Evolutionary conservation across 352 stramenopile species (phyloP).

Genomic region (Vaucheria bursata): DNA sequence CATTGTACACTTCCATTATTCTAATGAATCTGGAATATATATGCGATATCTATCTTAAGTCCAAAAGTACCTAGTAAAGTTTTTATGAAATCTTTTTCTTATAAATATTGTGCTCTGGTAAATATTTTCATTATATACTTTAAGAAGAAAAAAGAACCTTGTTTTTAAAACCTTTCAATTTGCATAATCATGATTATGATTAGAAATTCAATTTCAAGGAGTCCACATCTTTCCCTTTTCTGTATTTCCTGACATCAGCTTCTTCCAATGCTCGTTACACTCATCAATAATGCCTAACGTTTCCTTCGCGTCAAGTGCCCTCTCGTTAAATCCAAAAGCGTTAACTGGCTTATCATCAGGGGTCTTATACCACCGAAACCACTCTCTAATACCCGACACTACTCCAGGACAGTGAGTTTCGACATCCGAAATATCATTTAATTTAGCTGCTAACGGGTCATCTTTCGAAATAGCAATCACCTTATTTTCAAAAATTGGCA

Average conservation of each 20-base stretch:
- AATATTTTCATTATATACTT: too few species aligned
- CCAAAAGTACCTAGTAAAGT: too few species aligned
- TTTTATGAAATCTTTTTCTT: too few species aligned
- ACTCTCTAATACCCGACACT: conserved; percentile 67
- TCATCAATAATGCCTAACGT: conserved; percentile 67
- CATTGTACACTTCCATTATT: too few species aligned
- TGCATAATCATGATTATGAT: too few species aligned
- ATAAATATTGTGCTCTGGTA: too few species aligned
- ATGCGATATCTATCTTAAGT: too few species aligned
- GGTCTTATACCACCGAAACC: conserved; percentile 95
- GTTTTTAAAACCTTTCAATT: too few species aligned
- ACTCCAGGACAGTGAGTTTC: conserved; percentile 59
- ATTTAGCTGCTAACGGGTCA: conserved; percentile 82
- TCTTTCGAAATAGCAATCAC: conserved; percentile 87
- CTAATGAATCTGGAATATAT: too few species aligned
- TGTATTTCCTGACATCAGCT: conserved; percentile 58
- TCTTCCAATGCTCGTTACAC: conserved; percentile 69
- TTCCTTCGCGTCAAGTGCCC: conserved; percentile 59
- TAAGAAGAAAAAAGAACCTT: too few species aligned
- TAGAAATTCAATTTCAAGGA: too few species aligned
- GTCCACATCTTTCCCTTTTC: conserved; percentile 65
- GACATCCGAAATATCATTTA: conserved; percentile 92
- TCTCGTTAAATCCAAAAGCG: conserved; percentile 93
- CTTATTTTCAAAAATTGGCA: background rate
- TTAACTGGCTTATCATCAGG: conserved; percentile 97